Evolutionary conservation across 495 filamentous ascomycete species (phyloP).

Genomic region (Penicillium coprophilum): DNA sequence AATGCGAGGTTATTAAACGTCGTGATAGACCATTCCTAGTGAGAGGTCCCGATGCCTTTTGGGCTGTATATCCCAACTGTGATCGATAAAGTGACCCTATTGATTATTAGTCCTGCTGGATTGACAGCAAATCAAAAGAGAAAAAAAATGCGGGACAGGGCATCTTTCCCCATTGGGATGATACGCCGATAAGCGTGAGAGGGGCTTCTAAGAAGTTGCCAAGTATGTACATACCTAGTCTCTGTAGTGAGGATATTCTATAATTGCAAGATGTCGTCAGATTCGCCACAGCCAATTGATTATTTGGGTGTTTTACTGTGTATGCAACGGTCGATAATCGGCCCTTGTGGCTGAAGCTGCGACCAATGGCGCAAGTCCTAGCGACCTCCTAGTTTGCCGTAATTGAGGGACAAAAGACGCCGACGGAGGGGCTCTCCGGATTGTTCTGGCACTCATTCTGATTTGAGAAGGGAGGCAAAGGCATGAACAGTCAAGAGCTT

Average conservation of each 20-base stretch:
- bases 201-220: background rate
- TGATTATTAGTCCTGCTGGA: background rate
- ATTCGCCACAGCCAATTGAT: slow-evolving; percentile 13
- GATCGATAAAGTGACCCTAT: background rate
- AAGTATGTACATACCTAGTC: background rate
- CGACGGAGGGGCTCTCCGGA: background rate
- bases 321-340: slow-evolving; percentile 10
- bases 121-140: slow-evolving; percentile 1
- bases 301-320: slow-evolving; percentile 9
- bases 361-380: slow-evolving; percentile 14
- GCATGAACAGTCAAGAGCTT: background rate
- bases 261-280: slow-evolving; percentile 3
- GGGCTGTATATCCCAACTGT: background rate
- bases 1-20: slow-evolving; percentile 5
- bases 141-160: slow-evolving; percentile 12
- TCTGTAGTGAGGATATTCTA: background rate
- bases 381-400: slow-evolving; percentile 7
- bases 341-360: slow-evolving; percentile 9
- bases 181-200: slow-evolving; percentile 14
- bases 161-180: slow-evolving; percentile 14
- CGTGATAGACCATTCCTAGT: slow-evolving; percentile 13
- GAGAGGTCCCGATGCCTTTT: background rate
- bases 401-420: background rate
- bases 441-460: slow-evolving; percentile 17
- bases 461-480: background rate